Base-by-base conservation (phyloP, 2,329 filamentous ascomycete genomes). In the Aspergillus chevalieri region DNA sequence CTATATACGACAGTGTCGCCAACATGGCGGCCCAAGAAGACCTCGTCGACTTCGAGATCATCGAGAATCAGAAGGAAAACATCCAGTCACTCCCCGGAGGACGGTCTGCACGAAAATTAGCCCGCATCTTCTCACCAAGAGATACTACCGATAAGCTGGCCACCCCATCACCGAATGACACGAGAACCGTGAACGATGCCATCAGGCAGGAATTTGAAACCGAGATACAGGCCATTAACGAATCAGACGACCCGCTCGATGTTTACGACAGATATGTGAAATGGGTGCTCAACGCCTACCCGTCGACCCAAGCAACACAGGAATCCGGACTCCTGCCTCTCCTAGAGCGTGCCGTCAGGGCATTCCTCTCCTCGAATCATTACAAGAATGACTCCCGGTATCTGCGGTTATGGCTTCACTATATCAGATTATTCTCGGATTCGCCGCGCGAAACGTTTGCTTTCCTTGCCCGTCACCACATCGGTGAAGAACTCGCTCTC, bases 301-400 rank as follows among this genome's bases (percentile, higher is more conserved):
- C 93, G 2, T 92, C 91, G 0, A 88, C 92, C 21, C 91, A 96
- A 73, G 89, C 91, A 47, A 95, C 91, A 26, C 80, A 89, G 1
- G 84, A 94, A 63, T 95, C 92, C n/a, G 89, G 93, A 62, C 81
- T 98, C 12, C 84, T 93, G 52, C 85, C 85, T 2, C 77, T 97
- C 5, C 84, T 98, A 5, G 94, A 98, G 74, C 87, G 91, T 55
- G 92, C 91, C 6, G 97, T 93, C 8, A 95, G 91, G 66, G 74
- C 87, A 0, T 96, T 98, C 67, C 83, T 95, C 53, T 81, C 81
- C n/a, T 86, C 87, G 1, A 64, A 83, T 42, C 88, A 95, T 66
- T 97, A 97, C 78, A 93, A 87, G 70, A 95, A 97, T 65, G 93
- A 98, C 65, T 89, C 90, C 2, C 81, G 93, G 60, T 98, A 98